Conservation (phyloP, 108 stramenopile species). For the Cyclostephanos invisitatus region DNA sequence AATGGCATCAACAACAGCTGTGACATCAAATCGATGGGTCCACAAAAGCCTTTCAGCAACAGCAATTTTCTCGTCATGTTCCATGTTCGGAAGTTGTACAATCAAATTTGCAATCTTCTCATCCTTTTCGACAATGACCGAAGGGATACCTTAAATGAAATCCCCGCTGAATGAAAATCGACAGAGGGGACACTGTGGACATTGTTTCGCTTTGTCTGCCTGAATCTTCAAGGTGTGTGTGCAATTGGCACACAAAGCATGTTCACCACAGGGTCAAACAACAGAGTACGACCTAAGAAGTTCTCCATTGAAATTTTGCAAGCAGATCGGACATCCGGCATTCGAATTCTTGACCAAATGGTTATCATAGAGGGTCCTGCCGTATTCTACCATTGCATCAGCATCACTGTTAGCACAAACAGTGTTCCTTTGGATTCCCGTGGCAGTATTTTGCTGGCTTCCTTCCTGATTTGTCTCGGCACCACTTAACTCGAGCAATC, state of each 20-base stretch:
- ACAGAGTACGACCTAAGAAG: not conserved
- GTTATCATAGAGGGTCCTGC: not conserved
- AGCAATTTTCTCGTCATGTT: not conserved
- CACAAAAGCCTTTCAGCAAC: constrained; percentile 4
- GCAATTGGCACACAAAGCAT: constrained; percentile 2
- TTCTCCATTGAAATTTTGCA: not conserved
- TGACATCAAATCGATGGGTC: constrained; percentile 1
- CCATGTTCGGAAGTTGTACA: not conserved
- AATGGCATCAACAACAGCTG: constrained; percentile 4
- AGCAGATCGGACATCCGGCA: not conserved
- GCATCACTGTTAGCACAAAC: not conserved
- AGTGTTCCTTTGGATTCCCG: not conserved
- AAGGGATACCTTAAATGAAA: not conserved
- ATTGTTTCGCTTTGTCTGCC: constrained; percentile 4
- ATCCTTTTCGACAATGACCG: not conserved
- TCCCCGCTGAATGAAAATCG: not conserved
- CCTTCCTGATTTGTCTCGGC: not conserved
- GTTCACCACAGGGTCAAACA: constrained; percentile 1
- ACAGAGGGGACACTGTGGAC: not conserved
- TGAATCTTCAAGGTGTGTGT: not conserved
- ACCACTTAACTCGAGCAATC: not conserved
- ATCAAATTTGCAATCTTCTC: not conserved
- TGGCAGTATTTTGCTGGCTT: not conserved
- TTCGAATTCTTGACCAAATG: not conserved
- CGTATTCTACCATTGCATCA: not conserved